A percentile compares a stretch with the other conserved stretches of the same genome.
Conservation (phyloP, 164 flowering plant genomes). For the Stephania japonica region DNA sequence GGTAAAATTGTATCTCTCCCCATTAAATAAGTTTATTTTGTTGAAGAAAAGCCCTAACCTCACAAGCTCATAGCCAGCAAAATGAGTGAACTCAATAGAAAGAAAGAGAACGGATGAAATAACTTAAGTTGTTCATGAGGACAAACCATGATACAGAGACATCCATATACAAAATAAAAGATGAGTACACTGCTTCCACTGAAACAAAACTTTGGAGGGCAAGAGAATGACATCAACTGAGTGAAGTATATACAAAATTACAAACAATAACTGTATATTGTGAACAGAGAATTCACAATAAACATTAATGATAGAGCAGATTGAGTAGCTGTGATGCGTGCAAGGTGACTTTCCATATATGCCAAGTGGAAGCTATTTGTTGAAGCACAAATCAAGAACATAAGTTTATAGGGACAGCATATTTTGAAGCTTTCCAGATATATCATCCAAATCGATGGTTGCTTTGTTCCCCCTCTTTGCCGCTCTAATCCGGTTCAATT, state of each 20-base stretch:
- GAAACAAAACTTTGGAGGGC: not conserved
- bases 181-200: not conserved
- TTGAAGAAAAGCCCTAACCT: too few relatives aligned
- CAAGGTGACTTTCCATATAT: not conserved
- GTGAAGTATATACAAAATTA: not conserved
- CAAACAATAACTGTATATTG: not conserved
- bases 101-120: too few relatives aligned
- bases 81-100: too few relatives aligned
- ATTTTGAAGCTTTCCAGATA: conserved; percentile 33
- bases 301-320: not conserved
- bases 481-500: conserved; percentile 43
- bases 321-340: not conserved
- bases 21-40: too few relatives aligned
- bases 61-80: too few relatives aligned
- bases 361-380: not conserved
- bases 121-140: too few relatives aligned
- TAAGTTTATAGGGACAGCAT: conserved; percentile 1
- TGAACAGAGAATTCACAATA: not conserved
- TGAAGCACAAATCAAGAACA: not conserved
- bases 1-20: too few relatives aligned
- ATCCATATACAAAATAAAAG: not conserved
- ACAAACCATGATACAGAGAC: not conserved
- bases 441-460: conserved; percentile 56
- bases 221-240: not conserved
- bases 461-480: conserved; percentile 22